Evolutionary conservation across 1,139 yeast genomes (phyloP).

Genomic region (Suhomyces chickasaworum): DNA sequence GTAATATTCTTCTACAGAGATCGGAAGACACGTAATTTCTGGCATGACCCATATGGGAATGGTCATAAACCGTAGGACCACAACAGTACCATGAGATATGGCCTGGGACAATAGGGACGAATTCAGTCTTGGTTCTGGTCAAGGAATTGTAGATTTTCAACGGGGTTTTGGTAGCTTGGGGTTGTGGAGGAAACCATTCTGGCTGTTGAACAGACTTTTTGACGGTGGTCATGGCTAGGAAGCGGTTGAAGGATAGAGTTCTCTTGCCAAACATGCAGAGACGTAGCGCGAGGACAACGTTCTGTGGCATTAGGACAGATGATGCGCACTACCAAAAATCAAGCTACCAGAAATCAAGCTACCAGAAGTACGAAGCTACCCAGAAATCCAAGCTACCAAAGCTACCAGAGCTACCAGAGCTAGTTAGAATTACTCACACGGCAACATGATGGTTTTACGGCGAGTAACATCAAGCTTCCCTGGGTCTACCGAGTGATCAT

Average conservation of each 20-base stretch:
- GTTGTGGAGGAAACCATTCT: constrained; percentile 30
- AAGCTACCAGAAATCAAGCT: too few relatives aligned
- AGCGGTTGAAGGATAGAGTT: constrained; percentile 3
- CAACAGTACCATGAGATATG: constrained; percentile 94
- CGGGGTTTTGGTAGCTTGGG: constrained; percentile 11
- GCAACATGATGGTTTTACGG: too few relatives aligned
- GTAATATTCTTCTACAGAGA: constrained; percentile 83
- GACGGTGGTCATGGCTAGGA: constrained; percentile 11
- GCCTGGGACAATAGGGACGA: constrained; percentile 61
- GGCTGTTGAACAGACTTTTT: constrained; percentile 34
- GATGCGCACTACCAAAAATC: too few relatives aligned
- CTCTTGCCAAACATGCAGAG: constrained; percentile 7
- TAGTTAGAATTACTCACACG: too few relatives aligned
- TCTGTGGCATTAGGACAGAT: neutral
- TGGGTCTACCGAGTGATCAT: too few relatives aligned
- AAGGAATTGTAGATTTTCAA: constrained; percentile 69
- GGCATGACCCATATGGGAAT: constrained; percentile 99
- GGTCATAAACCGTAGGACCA: constrained; percentile 98
- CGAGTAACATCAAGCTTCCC: too few relatives aligned
- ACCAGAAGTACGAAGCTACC: too few relatives aligned
- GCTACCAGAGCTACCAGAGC: too few relatives aligned
- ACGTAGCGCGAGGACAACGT: constrained; percentile 1
- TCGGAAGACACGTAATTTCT: constrained; percentile 94
- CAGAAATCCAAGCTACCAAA: too few relatives aligned
- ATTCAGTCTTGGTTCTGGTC: constrained; percentile 78